Evolutionary conservation across 2,329 filamentous ascomycete species (phyloP).

Genomic region (Venturia oleaginea): DNA sequence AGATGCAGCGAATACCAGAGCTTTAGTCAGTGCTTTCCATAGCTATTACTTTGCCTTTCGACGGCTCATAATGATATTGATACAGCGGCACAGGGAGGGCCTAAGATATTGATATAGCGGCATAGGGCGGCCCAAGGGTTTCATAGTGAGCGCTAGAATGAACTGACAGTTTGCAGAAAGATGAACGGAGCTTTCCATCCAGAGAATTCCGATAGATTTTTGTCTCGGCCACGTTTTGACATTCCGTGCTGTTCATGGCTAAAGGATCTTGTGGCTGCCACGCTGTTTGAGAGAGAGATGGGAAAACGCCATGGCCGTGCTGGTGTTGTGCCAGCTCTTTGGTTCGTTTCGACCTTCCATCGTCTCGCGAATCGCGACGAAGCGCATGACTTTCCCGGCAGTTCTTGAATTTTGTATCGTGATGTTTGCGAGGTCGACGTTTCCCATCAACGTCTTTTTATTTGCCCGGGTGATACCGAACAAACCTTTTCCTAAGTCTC

Average conservation of each 20-base stretch:
- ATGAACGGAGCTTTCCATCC: background rate
- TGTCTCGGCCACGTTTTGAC: background rate
- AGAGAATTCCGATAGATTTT: background rate
- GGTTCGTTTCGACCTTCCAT: background rate
- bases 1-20: background rate
- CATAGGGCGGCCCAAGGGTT: background rate
- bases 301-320: background rate
- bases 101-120: no score
- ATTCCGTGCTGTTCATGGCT: background rate
- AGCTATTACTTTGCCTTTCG: background rate
- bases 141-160: background rate
- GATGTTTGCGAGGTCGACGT: no score
- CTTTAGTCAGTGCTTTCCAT: conserved; percentile 1
- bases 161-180: background rate
- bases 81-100: background rate
- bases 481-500: no score
- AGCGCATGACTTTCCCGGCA: no score
- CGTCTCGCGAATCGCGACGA: no score
- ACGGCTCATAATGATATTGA: background rate
- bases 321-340: background rate
- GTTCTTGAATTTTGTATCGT: background rate
- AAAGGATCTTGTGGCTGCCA: background rate
- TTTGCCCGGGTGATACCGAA: no score
- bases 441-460: no score
- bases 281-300: background rate